Conservation (phyloP, 1,284 basidiomycete genomes). For the Erythrobasidium hasegawianum region DNA sequence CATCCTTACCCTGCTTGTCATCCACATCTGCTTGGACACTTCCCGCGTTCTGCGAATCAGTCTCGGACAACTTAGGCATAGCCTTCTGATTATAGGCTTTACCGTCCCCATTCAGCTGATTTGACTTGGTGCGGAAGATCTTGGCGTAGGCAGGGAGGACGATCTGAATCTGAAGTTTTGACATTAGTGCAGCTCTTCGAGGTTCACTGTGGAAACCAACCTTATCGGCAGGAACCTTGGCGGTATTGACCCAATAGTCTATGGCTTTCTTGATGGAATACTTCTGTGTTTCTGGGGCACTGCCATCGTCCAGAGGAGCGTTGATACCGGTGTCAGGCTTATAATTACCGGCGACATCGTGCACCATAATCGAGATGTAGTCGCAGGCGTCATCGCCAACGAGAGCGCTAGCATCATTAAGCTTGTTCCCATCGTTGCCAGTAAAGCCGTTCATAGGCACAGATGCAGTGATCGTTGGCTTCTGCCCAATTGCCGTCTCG, state of each 20-base stretch:
- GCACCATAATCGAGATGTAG: slow-evolving; percentile 23
- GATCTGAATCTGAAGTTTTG: slow-evolving; percentile 16
- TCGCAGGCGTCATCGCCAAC: slow-evolving; percentile 11
- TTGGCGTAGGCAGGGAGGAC: slow-evolving; percentile 25
- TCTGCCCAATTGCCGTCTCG: neutral
- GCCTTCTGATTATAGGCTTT: slow-evolving; percentile 2
- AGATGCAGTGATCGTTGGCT: slow-evolving; percentile 20
- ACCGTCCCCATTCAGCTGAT: neutral
- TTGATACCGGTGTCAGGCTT: slow-evolving; percentile 5
- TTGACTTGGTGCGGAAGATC: slow-evolving; percentile 10
- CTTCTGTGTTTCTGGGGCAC: slow-evolving; percentile 15
- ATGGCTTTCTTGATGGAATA: slow-evolving; percentile 13
- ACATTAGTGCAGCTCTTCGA: no score
- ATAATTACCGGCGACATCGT: slow-evolving; percentile 23
- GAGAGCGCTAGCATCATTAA: slow-evolving; percentile 6
- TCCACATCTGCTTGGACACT: neutral
- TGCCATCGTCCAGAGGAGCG: slow-evolving; percentile 11
- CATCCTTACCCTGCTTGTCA: slow-evolving; percentile 10
- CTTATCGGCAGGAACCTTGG: slow-evolving; percentile 28
- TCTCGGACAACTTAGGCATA: slow-evolving; percentile 8
- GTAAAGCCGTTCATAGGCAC: slow-evolving; percentile 21
- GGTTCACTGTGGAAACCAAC: no score
- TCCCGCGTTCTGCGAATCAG: slow-evolving; percentile 1
- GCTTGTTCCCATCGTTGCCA: slow-evolving; percentile 1
- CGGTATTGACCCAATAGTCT: slow-evolving; percentile 15